phyloP scores from a whole-genome alignment of 2,329 filamentous ascomycete genomes.

The Aurifilum marmelostoma region DNA sequence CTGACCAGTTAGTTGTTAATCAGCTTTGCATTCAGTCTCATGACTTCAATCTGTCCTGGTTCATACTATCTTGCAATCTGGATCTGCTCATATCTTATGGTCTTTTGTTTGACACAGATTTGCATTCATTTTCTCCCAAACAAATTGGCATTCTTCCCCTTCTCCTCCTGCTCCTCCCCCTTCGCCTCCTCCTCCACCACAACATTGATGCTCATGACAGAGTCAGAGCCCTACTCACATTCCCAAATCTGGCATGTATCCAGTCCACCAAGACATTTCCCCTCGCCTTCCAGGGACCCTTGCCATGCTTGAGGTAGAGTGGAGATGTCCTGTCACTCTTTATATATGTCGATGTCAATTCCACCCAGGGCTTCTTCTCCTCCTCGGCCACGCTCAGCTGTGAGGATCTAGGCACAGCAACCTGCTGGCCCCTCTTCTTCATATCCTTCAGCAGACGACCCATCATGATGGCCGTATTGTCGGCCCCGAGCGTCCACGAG shows the following conservation, averaged over 20 bases:
- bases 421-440: constrained; percentile 9
- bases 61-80: neutral
- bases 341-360: constrained; percentile 15
- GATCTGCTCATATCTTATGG: no score
- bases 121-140: no score
- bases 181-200: no score
- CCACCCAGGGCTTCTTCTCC: constrained; percentile 2
- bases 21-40: no score
- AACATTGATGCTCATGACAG: neutral
- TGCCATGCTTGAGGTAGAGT: neutral
- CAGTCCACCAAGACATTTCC: constrained; percentile 22
- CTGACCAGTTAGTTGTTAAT: neutral
- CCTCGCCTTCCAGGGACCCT: constrained; percentile 19
- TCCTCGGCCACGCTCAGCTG: neutral
- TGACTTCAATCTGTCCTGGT: neutral
- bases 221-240: neutral
- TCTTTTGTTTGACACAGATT: neutral
- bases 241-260: constrained; percentile 15
- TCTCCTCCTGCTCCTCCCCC: no score
- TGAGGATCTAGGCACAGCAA: constrained; percentile 4
- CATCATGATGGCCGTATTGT: constrained; percentile 39
- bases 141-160: no score
- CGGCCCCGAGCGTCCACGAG: constrained; percentile 65
- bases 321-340: constrained; percentile 10
- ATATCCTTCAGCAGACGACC: constrained; percentile 17